These are phyloP conservation scores for Cutaneotrichosporon sp. DNA, from an alignment of 1,284 basidiomycete genomes.

Conservation along the genomic window DNA sequence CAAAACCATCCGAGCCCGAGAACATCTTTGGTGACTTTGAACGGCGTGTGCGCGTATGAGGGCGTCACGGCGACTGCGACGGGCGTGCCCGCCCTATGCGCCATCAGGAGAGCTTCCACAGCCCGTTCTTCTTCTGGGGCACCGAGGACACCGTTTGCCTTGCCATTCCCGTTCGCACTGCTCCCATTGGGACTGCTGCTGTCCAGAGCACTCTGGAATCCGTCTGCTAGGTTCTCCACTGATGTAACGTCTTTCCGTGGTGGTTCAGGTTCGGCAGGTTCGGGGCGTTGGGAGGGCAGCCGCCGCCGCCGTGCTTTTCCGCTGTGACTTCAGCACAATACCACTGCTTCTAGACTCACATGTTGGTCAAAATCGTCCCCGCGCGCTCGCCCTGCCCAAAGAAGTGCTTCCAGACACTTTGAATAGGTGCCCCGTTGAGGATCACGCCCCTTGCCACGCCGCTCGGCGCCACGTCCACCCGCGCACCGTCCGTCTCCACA, in stretches of 20 bases:
- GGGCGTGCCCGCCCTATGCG: slow-evolving; percentile 37
- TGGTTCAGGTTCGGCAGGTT: too few relatives aligned
- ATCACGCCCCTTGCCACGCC: slow-evolving; percentile 41
- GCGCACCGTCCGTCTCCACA: slow-evolving; percentile 28
- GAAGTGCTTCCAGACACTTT: slow-evolving; percentile 20
- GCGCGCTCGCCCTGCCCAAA: slow-evolving; percentile 30
- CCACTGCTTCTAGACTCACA: slow-evolving; percentile 22
- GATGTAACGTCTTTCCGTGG: neutral
- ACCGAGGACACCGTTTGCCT: neutral
- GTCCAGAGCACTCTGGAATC: neutral
- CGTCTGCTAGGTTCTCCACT: slow-evolving; percentile 5
- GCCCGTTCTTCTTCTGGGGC: slow-evolving; percentile 1
- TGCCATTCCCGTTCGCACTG: neutral
- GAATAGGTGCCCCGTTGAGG: slow-evolving; percentile 31
- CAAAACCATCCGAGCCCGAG: slow-evolving; percentile 47
- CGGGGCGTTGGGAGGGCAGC: too few relatives aligned
- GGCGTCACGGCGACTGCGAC: slow-evolving; percentile 36
- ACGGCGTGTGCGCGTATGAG: slow-evolving; percentile 36
- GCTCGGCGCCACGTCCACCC: slow-evolving; percentile 35
- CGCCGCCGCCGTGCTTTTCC: neutral
- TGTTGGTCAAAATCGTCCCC: slow-evolving; percentile 33
- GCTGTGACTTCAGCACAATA: neutral
- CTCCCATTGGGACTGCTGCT: neutral
- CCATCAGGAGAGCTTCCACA: slow-evolving; percentile 35
- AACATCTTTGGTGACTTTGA: slow-evolving; percentile 34